A percentile compares a stretch with the other conserved stretches of the same genome.
Conservation (phyloP, 768 basidiomycete species). For the Leccinum incarnatum region DNA sequence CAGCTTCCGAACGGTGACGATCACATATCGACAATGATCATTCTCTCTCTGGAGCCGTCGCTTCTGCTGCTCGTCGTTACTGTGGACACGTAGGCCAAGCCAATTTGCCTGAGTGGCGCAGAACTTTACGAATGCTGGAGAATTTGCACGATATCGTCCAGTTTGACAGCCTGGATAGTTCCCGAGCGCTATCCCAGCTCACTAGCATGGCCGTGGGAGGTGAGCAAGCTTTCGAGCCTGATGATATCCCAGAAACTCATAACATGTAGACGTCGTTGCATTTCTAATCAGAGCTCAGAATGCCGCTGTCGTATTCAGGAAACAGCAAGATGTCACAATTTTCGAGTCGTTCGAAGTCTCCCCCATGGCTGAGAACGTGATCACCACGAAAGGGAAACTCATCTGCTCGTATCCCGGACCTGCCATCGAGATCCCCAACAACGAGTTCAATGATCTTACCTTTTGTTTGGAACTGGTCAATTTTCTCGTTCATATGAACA, state of each 20-base stretch:
- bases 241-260: no score
- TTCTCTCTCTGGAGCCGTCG: slow-evolving; percentile 23
- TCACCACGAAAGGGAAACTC: no score
- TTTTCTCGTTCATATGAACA: slow-evolving; percentile 19
- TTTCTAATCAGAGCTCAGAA: neutral
- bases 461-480: no score
- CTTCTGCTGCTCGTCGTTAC: slow-evolving; percentile 21
- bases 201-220: neutral
- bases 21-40: slow-evolving; percentile 22
- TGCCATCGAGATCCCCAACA: no score
- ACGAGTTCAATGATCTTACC: no score
- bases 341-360: no score
- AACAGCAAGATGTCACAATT: no score
- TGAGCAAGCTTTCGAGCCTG: no score
- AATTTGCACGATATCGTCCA: slow-evolving; percentile 1
- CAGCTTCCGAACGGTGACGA: slow-evolving; percentile 36
- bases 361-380: no score
- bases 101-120: neutral
- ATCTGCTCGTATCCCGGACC: no score
- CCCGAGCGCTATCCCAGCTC: slow-evolving; percentile 4
- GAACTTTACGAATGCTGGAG: neutral
- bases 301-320: neutral
- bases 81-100: neutral
- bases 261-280: slow-evolving; percentile 16
- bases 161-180: slow-evolving; percentile 9